Evolutionary conservation across 1,284 basidiomycete genomes (phyloP).

Genomic region (Pascua guehoae): DNA sequence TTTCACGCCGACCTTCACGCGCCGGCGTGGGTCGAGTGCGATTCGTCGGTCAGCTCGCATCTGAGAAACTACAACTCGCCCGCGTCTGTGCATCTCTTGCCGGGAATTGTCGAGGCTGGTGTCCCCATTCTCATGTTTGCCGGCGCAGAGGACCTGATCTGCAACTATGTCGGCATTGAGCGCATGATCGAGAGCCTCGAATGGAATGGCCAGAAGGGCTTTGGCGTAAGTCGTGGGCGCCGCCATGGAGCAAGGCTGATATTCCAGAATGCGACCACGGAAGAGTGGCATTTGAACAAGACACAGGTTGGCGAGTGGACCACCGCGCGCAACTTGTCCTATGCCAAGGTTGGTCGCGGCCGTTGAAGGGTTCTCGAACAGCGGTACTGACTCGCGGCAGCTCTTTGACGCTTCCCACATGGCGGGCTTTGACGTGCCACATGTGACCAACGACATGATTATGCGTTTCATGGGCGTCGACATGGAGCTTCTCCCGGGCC

Average conservation of each 20-base stretch:
- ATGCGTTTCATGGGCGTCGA: slow-evolving; percentile 90
- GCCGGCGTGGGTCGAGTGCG: slow-evolving; percentile 87
- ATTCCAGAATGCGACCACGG: slow-evolving; percentile 59
- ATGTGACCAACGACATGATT: slow-evolving; percentile 95
- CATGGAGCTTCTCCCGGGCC: slow-evolving; percentile 71
- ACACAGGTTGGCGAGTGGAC: slow-evolving; percentile 86
- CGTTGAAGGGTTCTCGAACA: background rate
- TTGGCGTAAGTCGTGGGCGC: slow-evolving; percentile 51
- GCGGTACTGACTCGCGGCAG: slow-evolving; percentile 21
- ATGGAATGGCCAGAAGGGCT: slow-evolving; percentile 82
- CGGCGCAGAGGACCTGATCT: slow-evolving; percentile 93
- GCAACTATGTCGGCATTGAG: slow-evolving; percentile 90
- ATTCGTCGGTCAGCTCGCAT: slow-evolving; percentile 62
- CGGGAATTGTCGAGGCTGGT: slow-evolving; percentile 65
- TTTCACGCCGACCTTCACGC: slow-evolving; percentile 77
- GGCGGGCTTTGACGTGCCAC: slow-evolving; percentile 84
- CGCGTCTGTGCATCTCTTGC: slow-evolving; percentile 74
- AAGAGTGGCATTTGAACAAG: slow-evolving; percentile 74
- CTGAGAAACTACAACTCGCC: slow-evolving; percentile 63
- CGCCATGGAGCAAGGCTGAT: slow-evolving; percentile 55
- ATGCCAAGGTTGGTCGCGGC: slow-evolving; percentile 64
- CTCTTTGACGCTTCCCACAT: slow-evolving; percentile 79
- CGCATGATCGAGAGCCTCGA: slow-evolving; percentile 73
- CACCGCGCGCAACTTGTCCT: slow-evolving; percentile 82
- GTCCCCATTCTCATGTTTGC: slow-evolving; percentile 88